Evolutionary conservation across 2,329 filamentous ascomycete genomes (phyloP).

Genomic region (Plenodomus biglobosus): DNA sequence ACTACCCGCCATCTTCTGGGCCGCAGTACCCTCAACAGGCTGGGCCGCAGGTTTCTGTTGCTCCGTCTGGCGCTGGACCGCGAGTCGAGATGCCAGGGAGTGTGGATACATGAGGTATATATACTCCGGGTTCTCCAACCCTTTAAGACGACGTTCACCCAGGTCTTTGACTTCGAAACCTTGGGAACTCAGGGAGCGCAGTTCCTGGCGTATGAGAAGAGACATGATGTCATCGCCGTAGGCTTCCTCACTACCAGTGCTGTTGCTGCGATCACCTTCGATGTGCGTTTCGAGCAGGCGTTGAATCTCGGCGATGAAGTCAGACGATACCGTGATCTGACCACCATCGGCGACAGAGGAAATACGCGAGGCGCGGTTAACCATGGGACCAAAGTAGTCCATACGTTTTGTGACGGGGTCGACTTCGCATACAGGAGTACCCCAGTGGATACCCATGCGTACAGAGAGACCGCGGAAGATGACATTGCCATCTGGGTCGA

Average conservation of each 20-base stretch:
- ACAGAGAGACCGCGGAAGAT: constrained; percentile 96
- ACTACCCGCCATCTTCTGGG: constrained; percentile 63
- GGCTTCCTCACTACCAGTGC: constrained; percentile 69
- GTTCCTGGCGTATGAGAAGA: constrained; percentile 80
- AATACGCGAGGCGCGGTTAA: constrained; percentile 94
- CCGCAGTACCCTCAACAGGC: constrained; percentile 52
- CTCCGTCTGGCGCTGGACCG: constrained; percentile 61
- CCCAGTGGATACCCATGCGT: constrained; percentile 96
- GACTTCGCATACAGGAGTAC: constrained; percentile 88
- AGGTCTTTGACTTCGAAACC: constrained; percentile 97
- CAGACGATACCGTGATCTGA: constrained; percentile 93
- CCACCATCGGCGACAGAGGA: constrained; percentile 93
- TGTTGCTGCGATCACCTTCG: constrained; percentile 73
- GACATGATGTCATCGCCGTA: constrained; percentile 74
- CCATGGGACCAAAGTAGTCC: constrained; percentile 99
- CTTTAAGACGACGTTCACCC: constrained; percentile 92
- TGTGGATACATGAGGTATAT: constrained; percentile 96
- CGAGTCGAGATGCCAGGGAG: constrained; percentile 76
- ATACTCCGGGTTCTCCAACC: constrained; percentile 93
- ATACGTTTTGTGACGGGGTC: constrained; percentile 96
- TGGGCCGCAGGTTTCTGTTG: constrained; percentile 43
- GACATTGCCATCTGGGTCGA: constrained; percentile 79
- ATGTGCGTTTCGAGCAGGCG: constrained; percentile 86
- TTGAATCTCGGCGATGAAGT: constrained; percentile 96
- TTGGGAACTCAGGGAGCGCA: constrained; percentile 82